Evolutionary conservation across 768 basidiomycete species (phyloP).

Genomic region (Amanita pseudoporphyria): DNA sequence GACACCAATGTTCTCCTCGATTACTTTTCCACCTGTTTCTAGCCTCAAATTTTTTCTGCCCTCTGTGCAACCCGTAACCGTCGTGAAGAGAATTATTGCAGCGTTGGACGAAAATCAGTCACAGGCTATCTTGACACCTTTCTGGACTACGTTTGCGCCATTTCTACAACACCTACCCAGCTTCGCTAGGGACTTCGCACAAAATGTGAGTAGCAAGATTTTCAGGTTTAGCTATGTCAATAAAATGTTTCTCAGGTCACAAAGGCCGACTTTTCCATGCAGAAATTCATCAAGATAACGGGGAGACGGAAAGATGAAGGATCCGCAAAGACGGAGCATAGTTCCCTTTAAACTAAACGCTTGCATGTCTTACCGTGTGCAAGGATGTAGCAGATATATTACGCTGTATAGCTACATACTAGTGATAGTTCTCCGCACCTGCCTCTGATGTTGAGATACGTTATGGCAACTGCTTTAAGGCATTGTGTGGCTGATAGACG

Average conservation of each 20-base stretch:
- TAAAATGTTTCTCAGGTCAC: conserved; percentile 34
- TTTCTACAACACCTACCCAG: conserved; percentile 53
- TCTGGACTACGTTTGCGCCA: conserved; percentile 56
- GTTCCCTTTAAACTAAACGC: background rate
- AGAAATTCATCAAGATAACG: conserved; percentile 54
- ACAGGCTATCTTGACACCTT: conserved; percentile 59
- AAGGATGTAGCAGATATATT: too few species aligned
- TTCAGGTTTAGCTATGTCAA: conserved; percentile 27
- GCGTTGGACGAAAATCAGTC: conserved; percentile 78
- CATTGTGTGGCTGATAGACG: background rate
- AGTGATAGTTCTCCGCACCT: background rate
- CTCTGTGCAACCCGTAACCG: conserved; percentile 55
- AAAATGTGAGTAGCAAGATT: conserved; percentile 32
- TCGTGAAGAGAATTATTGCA: conserved; percentile 76
- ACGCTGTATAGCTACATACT: background rate
- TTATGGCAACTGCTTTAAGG: background rate
- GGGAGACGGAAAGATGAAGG: conserved; percentile 50
- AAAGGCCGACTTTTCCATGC: conserved; percentile 64
- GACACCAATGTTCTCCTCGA: conserved; percentile 68
- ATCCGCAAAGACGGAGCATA: conserved; percentile 8
- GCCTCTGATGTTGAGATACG: background rate
- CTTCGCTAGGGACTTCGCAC: conserved; percentile 62
- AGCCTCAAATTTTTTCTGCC: conserved; percentile 72
- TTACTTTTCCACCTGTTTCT: conserved; percentile 36
- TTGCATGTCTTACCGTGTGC: background rate